These are phyloP conservation scores for Hypoxylon subgilvum DNA, from an alignment of 495 filamentous ascomycete species.

Conservation along the genomic window DNA sequence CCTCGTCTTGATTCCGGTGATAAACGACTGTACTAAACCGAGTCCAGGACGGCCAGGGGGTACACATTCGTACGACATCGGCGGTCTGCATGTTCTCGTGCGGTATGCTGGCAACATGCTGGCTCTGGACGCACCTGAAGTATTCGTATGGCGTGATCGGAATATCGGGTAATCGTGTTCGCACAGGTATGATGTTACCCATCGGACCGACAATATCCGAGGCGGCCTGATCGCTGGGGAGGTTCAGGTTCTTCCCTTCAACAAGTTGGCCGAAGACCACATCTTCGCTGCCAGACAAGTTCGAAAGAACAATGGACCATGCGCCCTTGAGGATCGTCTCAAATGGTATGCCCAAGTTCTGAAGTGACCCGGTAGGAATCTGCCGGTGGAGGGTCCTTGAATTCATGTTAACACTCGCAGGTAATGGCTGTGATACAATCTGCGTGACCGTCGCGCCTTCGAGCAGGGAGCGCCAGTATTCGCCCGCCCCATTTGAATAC, in stretches of 20 bases:
- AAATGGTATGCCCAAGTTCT: constrained; percentile 40
- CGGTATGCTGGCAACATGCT: constrained; percentile 48
- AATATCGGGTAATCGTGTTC: constrained; percentile 50
- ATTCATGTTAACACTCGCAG: constrained; percentile 43
- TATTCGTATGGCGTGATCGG: constrained; percentile 49
- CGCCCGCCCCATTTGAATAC: constrained; percentile 44
- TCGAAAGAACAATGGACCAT: constrained; percentile 52
- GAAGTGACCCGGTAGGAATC: constrained; percentile 44
- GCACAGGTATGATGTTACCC: constrained; percentile 52
- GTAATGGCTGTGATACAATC: constrained; percentile 48
- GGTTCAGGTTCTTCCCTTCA: constrained; percentile 41
- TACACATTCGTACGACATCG: constrained; percentile 54
- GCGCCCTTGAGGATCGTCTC: constrained; percentile 54
- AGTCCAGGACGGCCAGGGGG: constrained; percentile 57
- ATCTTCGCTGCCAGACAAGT: constrained; percentile 47
- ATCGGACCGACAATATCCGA: constrained; percentile 53
- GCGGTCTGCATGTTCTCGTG: constrained; percentile 52
- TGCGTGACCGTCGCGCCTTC: constrained; percentile 51
- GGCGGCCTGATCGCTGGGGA: constrained; percentile 43
- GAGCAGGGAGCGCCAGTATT: constrained; percentile 52
- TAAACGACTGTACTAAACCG: constrained; percentile 54
- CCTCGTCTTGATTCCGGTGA: constrained; percentile 45
- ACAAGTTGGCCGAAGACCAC: constrained; percentile 58
- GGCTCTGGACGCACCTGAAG: constrained; percentile 49
- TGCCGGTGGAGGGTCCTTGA: constrained; percentile 46